Evolutionary conservation across 1,284 basidiomycete genomes (phyloP).

Genomic region (Sphaerobolus stellatus): DNA sequence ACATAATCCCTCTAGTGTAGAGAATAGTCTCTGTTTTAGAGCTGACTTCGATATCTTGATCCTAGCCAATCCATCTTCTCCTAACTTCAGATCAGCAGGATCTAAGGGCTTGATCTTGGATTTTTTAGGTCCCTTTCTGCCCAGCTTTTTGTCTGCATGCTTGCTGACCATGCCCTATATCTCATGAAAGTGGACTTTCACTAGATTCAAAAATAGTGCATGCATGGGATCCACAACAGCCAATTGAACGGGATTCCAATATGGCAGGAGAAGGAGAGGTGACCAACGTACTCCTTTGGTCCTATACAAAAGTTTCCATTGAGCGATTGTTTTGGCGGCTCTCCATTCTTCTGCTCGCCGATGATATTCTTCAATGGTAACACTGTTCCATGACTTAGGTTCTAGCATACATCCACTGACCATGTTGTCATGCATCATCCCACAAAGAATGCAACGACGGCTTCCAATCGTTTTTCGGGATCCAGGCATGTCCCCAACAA

Average conservation of each 20-base stretch:
- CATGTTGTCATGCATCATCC: background rate
- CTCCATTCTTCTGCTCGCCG: constrained; percentile 26
- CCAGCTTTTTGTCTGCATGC: background rate
- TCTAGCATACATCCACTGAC: background rate
- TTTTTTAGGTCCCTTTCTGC: background rate
- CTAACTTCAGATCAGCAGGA: background rate
- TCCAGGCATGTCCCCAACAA: background rate
- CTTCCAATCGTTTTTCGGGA: background rate
- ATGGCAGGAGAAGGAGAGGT: constrained; percentile 32
- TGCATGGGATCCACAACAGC: constrained; percentile 41
- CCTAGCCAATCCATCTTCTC: background rate
- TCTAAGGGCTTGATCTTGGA: background rate
- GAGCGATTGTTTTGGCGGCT: constrained; percentile 22
- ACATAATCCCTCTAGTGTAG: background rate
- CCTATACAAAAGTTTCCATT: constrained; percentile 23
- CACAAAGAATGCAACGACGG: background rate
- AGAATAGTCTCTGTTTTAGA: background rate
- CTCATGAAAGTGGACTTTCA: constrained; percentile 16
- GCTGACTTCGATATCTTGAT: background rate
- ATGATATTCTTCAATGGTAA: constrained; percentile 8
- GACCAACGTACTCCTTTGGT: constrained; percentile 35
- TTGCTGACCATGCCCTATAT: constrained; percentile 22
- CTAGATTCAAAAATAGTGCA: constrained; percentile 18
- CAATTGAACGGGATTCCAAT: too few relatives aligned
- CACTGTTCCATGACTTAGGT: background rate